Percentiles rank a stretch among this genome's conserved stretches.
phyloP scores from a whole-genome alignment of 1,284 basidiomycete species.

The Marasmius oreades region DNA sequence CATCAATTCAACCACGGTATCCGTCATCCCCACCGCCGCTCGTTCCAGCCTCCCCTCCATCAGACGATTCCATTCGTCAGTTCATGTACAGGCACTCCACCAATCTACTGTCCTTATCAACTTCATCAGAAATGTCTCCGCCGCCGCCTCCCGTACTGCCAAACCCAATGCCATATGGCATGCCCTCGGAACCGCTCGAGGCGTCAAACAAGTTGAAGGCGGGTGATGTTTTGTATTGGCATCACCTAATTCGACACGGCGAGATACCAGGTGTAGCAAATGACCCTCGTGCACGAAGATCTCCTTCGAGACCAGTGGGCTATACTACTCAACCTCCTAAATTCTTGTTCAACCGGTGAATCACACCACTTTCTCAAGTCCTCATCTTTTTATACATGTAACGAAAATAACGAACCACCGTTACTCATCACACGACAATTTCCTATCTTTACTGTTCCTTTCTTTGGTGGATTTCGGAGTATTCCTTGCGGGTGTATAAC shows the following conservation, averaged over 20 bases:
- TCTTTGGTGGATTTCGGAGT: neutral
- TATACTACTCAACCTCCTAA: neutral
- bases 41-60: constrained; percentile 18
- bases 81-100: constrained; percentile 5
- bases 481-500: neutral
- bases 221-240: constrained; percentile 77
- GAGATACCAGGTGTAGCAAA: constrained; percentile 69
- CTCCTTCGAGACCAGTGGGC: neutral
- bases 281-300: constrained; percentile 46
- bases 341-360: constrained; percentile 3
- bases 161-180: constrained; percentile 17
- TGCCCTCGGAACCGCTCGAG: constrained; percentile 34
- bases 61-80: constrained; percentile 12
- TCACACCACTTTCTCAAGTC: neutral
- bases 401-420: too few species aligned
- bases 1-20: neutral
- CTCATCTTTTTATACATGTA: too few species aligned
- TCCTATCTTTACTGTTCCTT: neutral
- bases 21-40: constrained; percentile 7
- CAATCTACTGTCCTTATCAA: neutral
- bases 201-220: constrained; percentile 41
- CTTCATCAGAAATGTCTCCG: constrained; percentile 6
- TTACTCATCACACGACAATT: too few species aligned
- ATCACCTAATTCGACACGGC: constrained; percentile 68
- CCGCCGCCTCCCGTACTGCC: constrained; percentile 15